These are phyloP conservation scores for Trichomonas gallinae DNA, from an alignment of 208 protist genomes.

Conservation along the genomic window DNA sequence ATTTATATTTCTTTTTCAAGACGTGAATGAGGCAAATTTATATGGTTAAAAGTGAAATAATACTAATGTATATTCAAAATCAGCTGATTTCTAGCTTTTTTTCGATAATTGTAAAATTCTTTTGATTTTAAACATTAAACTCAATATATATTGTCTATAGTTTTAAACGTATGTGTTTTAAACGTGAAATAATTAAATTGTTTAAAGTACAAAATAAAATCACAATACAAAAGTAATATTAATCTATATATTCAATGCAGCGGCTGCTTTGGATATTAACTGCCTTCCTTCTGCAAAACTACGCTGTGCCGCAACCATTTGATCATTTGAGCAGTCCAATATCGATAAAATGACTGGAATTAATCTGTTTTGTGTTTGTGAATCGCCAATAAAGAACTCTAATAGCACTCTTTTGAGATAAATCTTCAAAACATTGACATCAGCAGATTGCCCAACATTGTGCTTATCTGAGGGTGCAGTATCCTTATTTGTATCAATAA, in stretches of 20 bases:
- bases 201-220: neutral
- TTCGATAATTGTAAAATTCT: too few species aligned
- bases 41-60: neutral
- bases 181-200: too few species aligned
- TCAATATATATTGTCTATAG: too few species aligned
- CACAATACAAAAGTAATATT: neutral
- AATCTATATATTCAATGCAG: neutral
- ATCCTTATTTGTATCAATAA: neutral
- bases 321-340: neutral
- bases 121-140: too few species aligned
- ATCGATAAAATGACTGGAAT: neutral
- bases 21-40: too few species aligned
- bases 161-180: too few species aligned
- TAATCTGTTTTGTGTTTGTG: neutral
- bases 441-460: neutral
- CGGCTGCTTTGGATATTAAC: neutral
- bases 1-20: too few species aligned
- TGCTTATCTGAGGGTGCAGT: neutral
- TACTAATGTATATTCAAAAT: too few species aligned
- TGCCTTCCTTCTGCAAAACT: neutral
- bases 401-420: constrained; percentile 6
- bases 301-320: neutral
- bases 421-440: neutral
- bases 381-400: constrained; percentile 1
- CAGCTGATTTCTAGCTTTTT: too few species aligned